phyloP scores from a whole-genome alignment of 768 basidiomycete genomes.

The Ramaria sp. region DNA sequence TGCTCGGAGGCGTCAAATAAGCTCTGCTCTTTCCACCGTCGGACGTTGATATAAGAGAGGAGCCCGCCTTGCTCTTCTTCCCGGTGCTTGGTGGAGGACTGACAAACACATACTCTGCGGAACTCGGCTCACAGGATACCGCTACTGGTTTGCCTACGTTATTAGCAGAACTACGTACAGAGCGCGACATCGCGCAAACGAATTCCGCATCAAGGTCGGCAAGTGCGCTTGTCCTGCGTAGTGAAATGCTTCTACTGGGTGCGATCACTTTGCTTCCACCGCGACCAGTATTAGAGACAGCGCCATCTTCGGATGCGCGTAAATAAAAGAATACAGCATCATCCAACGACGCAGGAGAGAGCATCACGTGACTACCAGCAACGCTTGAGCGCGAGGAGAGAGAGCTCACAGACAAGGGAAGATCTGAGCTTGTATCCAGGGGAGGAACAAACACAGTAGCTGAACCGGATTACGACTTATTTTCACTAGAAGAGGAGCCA shows the following conservation, averaged over 20 bases:
- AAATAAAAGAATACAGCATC: constrained; percentile 9
- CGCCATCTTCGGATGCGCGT: constrained; percentile 65
- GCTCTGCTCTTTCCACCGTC: constrained; percentile 35
- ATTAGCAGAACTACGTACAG: constrained; percentile 18
- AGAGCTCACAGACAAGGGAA: constrained; percentile 31
- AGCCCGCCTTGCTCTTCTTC: constrained; percentile 19
- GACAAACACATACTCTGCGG: constrained; percentile 30
- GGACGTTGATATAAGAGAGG: constrained; percentile 17
- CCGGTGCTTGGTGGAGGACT: constrained; percentile 34
- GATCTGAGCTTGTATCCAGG: constrained; percentile 54
- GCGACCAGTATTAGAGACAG: constrained; percentile 48
- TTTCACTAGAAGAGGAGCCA: constrained; percentile 27
- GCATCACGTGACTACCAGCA: constrained; percentile 5
- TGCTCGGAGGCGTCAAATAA: constrained; percentile 29
- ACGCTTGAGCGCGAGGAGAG: constrained; percentile 20
- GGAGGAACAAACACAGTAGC: constrained; percentile 72
- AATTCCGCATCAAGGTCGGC: constrained; percentile 63
- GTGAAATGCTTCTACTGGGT: constrained; percentile 47
- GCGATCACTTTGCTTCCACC: constrained; percentile 44
- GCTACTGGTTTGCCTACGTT: constrained; percentile 60
- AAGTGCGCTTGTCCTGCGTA: constrained; percentile 60
- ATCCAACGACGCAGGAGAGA: constrained; percentile 49
- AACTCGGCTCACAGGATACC: constrained; percentile 50
- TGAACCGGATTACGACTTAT: constrained; percentile 37
- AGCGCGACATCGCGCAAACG: constrained; percentile 27